Evolutionary conservation across 257 asterid species (phyloP).

Genomic region (Solanum clarkiae): DNA sequence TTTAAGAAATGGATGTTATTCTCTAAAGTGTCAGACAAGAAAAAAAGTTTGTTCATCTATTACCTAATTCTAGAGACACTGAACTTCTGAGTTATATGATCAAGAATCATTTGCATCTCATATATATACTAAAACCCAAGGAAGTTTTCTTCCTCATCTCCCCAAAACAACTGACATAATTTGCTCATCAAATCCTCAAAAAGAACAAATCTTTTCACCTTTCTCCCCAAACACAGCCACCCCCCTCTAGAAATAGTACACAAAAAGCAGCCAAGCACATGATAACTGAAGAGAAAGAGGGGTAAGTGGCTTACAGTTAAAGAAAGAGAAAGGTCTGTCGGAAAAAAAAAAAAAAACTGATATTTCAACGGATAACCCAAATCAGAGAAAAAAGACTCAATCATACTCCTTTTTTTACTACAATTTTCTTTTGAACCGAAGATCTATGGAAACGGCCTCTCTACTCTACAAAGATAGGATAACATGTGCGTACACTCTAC

Average conservation of each 20-base stretch:
- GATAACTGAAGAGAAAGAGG: not conserved
- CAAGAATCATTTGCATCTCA: not conserved
- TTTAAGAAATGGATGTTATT: not conserved
- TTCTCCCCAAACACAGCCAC: not conserved
- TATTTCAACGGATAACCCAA: not conserved
- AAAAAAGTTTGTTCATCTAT: not conserved
- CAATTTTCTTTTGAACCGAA: not conserved
- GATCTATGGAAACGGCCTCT: not conserved
- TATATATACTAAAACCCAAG: not conserved
- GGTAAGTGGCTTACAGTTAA: not conserved
- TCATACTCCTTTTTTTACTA: not conserved
- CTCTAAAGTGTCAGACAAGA: not conserved
- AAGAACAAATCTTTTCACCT: not conserved
- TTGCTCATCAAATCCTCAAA: not conserved
- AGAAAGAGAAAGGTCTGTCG: not conserved
- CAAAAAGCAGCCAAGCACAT: not conserved
- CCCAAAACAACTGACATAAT: not conserved
- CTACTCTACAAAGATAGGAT: too few relatives aligned
- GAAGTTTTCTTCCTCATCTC: not conserved
- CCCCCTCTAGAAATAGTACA: not conserved
- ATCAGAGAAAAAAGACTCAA: not conserved
- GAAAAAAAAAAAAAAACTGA: not conserved
- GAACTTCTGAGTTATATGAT: not conserved
- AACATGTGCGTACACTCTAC: too few relatives aligned
- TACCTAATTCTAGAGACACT: not conserved